phyloP scores from a whole-genome alignment of 1,139 yeast species.

The Nakaseomyces uthaithaninus region DNA sequence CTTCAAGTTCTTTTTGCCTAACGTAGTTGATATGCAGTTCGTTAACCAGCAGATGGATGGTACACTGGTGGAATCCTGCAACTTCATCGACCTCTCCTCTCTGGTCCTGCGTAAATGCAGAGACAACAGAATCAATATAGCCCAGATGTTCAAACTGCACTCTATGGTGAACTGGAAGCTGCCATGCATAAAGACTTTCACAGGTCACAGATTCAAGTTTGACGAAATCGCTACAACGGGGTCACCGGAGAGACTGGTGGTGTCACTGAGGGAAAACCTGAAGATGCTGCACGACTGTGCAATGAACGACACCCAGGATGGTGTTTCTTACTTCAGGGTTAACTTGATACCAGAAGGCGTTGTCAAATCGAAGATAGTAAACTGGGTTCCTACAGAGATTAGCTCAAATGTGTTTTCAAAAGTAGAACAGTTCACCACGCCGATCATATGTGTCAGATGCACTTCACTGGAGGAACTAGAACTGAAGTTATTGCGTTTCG shows the following conservation, averaged over 20 bases:
- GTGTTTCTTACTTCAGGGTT: slow-evolving; percentile 22
- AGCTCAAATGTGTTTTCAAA: slow-evolving; percentile 7
- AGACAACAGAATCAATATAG: slow-evolving; percentile 13
- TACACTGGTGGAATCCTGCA: slow-evolving; percentile 16
- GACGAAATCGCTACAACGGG: slow-evolving; percentile 18
- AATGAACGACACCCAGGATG: slow-evolving; percentile 20
- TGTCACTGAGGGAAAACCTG: slow-evolving; percentile 16
- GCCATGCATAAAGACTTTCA: slow-evolving; percentile 16
- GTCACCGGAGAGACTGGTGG: slow-evolving; percentile 14
- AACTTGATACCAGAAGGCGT: slow-evolving; percentile 23
- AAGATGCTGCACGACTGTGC: slow-evolving; percentile 17
- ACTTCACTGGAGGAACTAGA: slow-evolving; percentile 16
- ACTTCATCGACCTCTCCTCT: slow-evolving; percentile 22
- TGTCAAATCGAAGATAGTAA: slow-evolving; percentile 14
- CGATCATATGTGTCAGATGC: slow-evolving; percentile 20
- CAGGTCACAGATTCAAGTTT: slow-evolving; percentile 25
- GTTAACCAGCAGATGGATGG: slow-evolving; percentile 9
- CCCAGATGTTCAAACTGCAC: slow-evolving; percentile 18
- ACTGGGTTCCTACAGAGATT: slow-evolving; percentile 19
- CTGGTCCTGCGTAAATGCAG: slow-evolving; percentile 15
- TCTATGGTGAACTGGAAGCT: slow-evolving; percentile 24
- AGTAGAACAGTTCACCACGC: slow-evolving; percentile 9
- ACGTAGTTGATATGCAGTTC: slow-evolving; percentile 13
- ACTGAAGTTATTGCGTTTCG: slow-evolving; percentile 15
- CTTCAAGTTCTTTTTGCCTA: slow-evolving; percentile 13